Percentiles rank a stretch among this genome's conserved stretches.
phyloP scores from a whole-genome alignment of 495 filamentous ascomycete species.

The Tetracladium setigerum region DNA sequence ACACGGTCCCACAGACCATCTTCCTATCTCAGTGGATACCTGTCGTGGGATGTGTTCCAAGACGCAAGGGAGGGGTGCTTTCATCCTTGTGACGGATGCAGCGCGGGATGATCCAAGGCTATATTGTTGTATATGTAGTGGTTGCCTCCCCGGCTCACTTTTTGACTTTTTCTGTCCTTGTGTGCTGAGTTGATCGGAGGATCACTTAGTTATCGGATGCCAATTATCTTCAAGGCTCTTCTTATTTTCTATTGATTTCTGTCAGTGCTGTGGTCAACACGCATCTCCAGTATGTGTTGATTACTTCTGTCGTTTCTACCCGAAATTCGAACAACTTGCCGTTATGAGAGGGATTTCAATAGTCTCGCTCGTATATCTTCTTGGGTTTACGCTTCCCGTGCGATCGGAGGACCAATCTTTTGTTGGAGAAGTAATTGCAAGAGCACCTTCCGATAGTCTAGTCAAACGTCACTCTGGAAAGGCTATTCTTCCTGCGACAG shows the following conservation, averaged over 20 bases:
- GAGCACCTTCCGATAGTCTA: too few relatives aligned
- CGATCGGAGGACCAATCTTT: too few relatives aligned
- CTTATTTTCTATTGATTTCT: constrained; percentile 6
- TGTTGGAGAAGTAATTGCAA: too few relatives aligned
- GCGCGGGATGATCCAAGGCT: constrained; percentile 8
- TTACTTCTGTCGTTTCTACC: background rate
- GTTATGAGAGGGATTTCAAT: too few relatives aligned
- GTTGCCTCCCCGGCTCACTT: constrained; percentile 15
- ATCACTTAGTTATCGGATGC: constrained; percentile 9
- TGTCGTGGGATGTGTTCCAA: too few relatives aligned
- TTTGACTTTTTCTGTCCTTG: constrained; percentile 9
- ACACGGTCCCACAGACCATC: too few relatives aligned
- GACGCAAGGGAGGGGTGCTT: too few relatives aligned
- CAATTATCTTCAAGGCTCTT: background rate
- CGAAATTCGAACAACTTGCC: too few relatives aligned
- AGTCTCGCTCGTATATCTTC: constrained; percentile 1
- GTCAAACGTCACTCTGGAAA: too few relatives aligned
- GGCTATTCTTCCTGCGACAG: too few relatives aligned
- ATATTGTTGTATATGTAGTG: constrained; percentile 13
- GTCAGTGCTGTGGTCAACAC: constrained; percentile 7
- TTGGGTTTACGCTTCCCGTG: background rate
- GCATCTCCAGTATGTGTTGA: constrained; percentile 15
- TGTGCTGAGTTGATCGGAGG: constrained; percentile 16
- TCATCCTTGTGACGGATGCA: constrained; percentile 5
- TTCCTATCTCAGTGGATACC: too few relatives aligned